A percentile compares a stretch with the other conserved stretches of the same genome.
These are phyloP conservation scores for Petasospora fabianii DNA, from an alignment of 1,139 yeast species.

Conservation along the genomic window DNA sequence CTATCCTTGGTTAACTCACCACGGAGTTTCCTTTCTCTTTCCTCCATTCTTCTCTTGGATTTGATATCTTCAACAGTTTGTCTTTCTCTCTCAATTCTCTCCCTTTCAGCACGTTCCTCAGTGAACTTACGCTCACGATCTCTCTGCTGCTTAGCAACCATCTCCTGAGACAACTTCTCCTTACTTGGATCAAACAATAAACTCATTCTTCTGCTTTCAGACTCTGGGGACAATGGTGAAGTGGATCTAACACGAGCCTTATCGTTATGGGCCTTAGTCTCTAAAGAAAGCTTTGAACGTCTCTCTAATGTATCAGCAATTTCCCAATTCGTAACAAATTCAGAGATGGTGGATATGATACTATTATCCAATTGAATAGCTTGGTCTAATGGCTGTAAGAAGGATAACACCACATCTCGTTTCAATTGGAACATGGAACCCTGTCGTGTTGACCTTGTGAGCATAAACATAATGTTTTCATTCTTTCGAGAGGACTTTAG, in stretches of 20 bases:
- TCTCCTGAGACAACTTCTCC: slow-evolving; percentile 27
- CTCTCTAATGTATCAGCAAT: slow-evolving; percentile 14
- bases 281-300: slow-evolving; percentile 11
- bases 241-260: slow-evolving; percentile 2
- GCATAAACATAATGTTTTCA: slow-evolving; percentile 47
- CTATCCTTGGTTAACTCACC: slow-evolving; percentile 23
- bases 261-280: slow-evolving; percentile 13
- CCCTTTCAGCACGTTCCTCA: slow-evolving; percentile 27
- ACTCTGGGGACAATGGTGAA: slow-evolving; percentile 6
- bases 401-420: slow-evolving; percentile 38
- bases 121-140: slow-evolving; percentile 25
- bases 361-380: slow-evolving; percentile 25
- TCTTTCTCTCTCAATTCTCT: slow-evolving; percentile 22
- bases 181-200: slow-evolving; percentile 29
- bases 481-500: slow-evolving; percentile 49
- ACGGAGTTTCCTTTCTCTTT: slow-evolving; percentile 27
- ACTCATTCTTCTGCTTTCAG: slow-evolving; percentile 21
- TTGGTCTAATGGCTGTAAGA: slow-evolving; percentile 29
- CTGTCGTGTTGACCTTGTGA: slow-evolving; percentile 47
- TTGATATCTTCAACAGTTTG: slow-evolving; percentile 20
- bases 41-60: slow-evolving; percentile 24
- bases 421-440: slow-evolving; percentile 38
- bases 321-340: slow-evolving; percentile 31
- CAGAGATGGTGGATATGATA: slow-evolving; percentile 22
- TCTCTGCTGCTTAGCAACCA: slow-evolving; percentile 28